These are phyloP conservation scores for Stagonosporopsis tanaceti DNA, from an alignment of 2,329 filamentous ascomycete genomes.

Conservation along the genomic window DNA sequence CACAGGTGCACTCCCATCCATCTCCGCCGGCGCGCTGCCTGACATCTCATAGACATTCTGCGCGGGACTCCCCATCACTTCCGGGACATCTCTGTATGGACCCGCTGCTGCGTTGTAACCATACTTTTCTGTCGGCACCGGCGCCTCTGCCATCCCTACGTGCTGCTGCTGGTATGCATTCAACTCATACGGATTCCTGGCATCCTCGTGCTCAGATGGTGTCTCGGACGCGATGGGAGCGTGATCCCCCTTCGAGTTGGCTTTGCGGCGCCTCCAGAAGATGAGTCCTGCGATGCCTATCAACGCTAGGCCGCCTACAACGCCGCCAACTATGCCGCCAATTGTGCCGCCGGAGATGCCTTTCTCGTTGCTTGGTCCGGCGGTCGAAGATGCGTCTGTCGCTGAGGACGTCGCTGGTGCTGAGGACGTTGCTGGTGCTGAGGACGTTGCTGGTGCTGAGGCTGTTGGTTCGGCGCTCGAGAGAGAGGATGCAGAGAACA, in stretches of 20 bases:
- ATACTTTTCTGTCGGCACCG: conserved; percentile 19
- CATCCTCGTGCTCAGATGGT: conserved; percentile 18
- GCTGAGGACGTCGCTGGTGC: neutral
- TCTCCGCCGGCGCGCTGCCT: conserved; percentile 15
- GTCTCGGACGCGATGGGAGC: conserved; percentile 7
- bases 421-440: neutral
- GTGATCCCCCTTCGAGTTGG: conserved; percentile 6
- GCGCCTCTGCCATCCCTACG: conserved; percentile 7
- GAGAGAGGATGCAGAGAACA: conserved; percentile 2
- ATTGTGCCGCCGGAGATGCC: conserved; percentile 27
- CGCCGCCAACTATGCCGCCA: conserved; percentile 27
- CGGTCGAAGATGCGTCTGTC: neutral
- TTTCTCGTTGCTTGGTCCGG: neutral
- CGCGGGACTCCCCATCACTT: conserved; percentile 5
- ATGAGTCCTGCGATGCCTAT: conserved; percentile 20
- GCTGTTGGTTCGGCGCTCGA: neutral
- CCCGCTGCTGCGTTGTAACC: conserved; percentile 2
- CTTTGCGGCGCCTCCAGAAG: conserved; percentile 16
- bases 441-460: neutral
- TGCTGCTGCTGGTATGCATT: conserved; percentile 13
- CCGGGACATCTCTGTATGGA: conserved; percentile 9
- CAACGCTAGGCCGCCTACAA: conserved; percentile 23
- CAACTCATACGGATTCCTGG: conserved; percentile 19
- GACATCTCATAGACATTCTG: conserved; percentile 12
- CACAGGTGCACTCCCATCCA: conserved; percentile 8